Conservation (phyloP, 306 rosid species). For the barrel medic (Medicago truncatula) region MtrunA17r5.0-ANR NC_053048.1:4724501-4725000, state of each 20-base stretch:
- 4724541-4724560: conserved; percentile 70
- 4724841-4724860: neutral
- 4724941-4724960: neutral
- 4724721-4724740: neutral
- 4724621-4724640: conserved; percentile 10
- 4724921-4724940: too few species aligned
- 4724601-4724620: conserved; percentile 15
- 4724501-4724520: conserved; percentile 71
- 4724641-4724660: conserved; percentile 9
- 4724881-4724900: too few species aligned
- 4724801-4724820: neutral
- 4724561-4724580: conserved; percentile 79
- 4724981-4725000: neutral
- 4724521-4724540: conserved; percentile 64
- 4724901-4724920: too few species aligned
- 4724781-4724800: conserved; percentile 15
- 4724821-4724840: neutral
- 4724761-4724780: conserved; percentile 22
- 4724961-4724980: neutral
- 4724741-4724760: conserved; percentile 2
- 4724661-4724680: too few species aligned
- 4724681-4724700: too few species aligned
- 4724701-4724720: conserved; percentile 14
- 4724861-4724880: neutral
- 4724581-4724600: conserved; percentile 42